phyloP scores from a whole-genome alignment of 2,329 filamentous ascomycete species.

The Myriosclerotinia scirpicola region DNA sequence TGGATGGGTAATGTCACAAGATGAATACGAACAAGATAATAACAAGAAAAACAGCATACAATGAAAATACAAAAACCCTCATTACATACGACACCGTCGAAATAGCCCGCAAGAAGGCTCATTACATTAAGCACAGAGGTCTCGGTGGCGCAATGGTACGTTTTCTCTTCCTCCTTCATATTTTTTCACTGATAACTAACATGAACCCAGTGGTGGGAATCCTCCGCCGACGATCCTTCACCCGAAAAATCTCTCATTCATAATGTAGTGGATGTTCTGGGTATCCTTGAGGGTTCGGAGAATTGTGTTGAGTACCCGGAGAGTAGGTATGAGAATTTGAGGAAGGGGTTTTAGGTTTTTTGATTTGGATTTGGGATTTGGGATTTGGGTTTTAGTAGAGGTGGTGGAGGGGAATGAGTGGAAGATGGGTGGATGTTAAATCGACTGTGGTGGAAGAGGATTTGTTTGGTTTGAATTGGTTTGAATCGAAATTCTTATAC shows the following conservation, averaged over 20 bases:
- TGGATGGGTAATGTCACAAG: neutral
- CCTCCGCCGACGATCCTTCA: conserved; percentile 69
- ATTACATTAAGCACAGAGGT: conserved; percentile 64
- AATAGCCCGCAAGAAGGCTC: conserved; percentile 67
- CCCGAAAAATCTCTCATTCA: conserved; percentile 64
- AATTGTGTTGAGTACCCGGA: conserved; percentile 65
- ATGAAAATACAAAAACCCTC: conserved; percentile 61
- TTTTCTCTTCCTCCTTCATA: neutral
- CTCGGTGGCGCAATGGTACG: conserved; percentile 79
- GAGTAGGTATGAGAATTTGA: conserved; percentile 70
- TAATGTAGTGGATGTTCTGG: conserved; percentile 60
- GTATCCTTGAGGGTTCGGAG: conserved; percentile 51
- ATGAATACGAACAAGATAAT: too few relatives aligned
- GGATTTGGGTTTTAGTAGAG: too few relatives aligned
- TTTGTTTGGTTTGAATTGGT: too few relatives aligned
- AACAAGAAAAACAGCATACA: conserved; percentile 49
- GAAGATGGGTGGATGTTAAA: too few relatives aligned
- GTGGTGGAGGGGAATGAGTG: too few relatives aligned
- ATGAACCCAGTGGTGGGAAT: conserved; percentile 65
- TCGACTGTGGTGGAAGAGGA: too few relatives aligned
- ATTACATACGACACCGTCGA: conserved; percentile 75
- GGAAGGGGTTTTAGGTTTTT: conserved; percentile 51
- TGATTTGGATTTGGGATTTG: too few relatives aligned
- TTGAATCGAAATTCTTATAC: too few relatives aligned
- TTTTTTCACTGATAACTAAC: neutral